Evolutionary conservation across 1,139 yeast genomes (phyloP).

Genomic region (Eremothecium gossypii): DNA sequence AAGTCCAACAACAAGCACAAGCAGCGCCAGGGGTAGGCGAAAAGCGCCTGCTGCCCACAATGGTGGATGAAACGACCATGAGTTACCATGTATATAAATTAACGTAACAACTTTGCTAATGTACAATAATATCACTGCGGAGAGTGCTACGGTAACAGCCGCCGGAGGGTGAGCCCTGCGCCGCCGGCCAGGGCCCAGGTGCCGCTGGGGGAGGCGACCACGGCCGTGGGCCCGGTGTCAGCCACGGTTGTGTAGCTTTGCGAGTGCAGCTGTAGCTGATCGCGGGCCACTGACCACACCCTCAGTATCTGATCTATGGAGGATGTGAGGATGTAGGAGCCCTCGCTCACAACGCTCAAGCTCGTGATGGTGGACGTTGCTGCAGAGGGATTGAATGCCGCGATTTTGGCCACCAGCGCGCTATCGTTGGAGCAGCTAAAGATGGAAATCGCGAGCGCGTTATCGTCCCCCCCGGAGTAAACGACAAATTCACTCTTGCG

Average conservation of each 20-base stretch:
- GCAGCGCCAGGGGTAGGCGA: slow-evolving; percentile 82
- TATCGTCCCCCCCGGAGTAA: slow-evolving; percentile 89
- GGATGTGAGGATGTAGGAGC: slow-evolving; percentile 28
- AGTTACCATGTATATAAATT: no score
- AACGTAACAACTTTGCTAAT: background rate
- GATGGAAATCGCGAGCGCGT: slow-evolving; percentile 47
- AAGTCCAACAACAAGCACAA: slow-evolving; percentile 90
- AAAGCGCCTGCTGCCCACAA: background rate
- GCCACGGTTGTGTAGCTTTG: slow-evolving; percentile 70
- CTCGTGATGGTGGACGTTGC: slow-evolving; percentile 86
- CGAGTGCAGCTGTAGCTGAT: slow-evolving; percentile 33
- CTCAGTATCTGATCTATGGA: slow-evolving; percentile 73
- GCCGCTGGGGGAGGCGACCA: slow-evolving; percentile 27
- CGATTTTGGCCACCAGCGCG: slow-evolving; percentile 13
- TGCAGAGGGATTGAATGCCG: slow-evolving; percentile 42
- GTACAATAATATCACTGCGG: background rate
- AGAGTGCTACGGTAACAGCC: slow-evolving; percentile 4
- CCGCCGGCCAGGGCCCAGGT: slow-evolving; percentile 51
- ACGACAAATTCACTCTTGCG: slow-evolving; percentile 30
- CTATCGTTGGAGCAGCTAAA: slow-evolving; percentile 28
- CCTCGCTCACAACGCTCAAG: slow-evolving; percentile 31
- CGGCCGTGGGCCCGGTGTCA: slow-evolving; percentile 71
- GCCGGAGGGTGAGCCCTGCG: slow-evolving; percentile 58
- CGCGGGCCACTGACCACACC: slow-evolving; percentile 43
- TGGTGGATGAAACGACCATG: background rate